Evolutionary conservation across 2,329 filamentous ascomycete species (phyloP).

Genomic region (Cadophora luteo-olivacea): DNA sequence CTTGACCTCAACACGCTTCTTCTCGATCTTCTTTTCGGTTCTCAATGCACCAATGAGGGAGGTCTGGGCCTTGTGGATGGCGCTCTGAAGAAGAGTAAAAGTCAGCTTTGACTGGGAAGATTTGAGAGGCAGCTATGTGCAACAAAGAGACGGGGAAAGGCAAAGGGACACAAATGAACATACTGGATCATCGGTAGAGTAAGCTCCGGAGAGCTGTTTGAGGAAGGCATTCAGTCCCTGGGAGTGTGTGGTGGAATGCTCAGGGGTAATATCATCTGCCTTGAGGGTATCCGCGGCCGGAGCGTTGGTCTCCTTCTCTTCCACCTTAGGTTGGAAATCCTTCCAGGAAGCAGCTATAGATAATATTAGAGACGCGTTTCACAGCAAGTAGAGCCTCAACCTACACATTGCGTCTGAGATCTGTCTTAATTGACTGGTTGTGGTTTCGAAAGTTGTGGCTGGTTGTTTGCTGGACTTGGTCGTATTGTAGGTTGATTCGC

Average conservation of each 20-base stretch:
- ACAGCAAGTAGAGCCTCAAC: too few species aligned
- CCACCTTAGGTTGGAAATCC: too few species aligned
- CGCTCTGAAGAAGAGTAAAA: neutral
- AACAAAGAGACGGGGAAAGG: neutral
- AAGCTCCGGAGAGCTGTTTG: constrained; percentile 11
- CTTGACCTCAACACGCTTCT: constrained; percentile 4
- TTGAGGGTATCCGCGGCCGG: too few species aligned
- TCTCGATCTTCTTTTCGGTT: constrained; percentile 19
- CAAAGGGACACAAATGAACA: neutral
- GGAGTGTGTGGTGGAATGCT: neutral
- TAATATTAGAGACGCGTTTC: too few species aligned
- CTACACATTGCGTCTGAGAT: too few species aligned
- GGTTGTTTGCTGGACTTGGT: too few species aligned
- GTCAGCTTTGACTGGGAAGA: neutral
- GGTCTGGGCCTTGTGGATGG: neutral
- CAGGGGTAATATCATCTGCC: neutral
- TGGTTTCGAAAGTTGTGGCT: too few species aligned
- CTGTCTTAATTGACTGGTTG: too few species aligned
- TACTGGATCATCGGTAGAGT: neutral
- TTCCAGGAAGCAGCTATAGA: too few species aligned
- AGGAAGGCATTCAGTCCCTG: constrained; percentile 19
- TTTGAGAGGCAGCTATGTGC: too few species aligned
- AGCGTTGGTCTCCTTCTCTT: too few species aligned
- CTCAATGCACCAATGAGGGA: constrained; percentile 1
- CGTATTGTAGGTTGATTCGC: too few species aligned